Conservation (phyloP, 1,284 basidiomycete species). For the Ustilago hordei region DNA sequence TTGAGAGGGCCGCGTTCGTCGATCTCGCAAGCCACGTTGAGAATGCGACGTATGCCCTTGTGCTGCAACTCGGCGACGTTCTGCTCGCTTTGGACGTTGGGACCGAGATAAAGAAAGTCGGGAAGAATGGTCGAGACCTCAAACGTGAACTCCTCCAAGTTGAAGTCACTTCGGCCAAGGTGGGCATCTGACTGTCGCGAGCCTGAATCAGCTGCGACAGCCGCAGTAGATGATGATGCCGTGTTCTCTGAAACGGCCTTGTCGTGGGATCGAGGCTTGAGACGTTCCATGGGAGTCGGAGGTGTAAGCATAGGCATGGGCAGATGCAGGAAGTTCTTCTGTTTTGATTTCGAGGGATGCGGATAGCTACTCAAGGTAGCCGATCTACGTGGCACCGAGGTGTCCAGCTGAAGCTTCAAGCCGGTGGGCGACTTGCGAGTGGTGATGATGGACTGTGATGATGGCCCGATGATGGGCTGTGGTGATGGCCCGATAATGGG, state of each 20-base stretch:
- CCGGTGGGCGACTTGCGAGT: constrained; percentile 28
- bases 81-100: constrained; percentile 80
- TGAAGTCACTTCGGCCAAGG: constrained; percentile 13
- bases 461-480: neutral
- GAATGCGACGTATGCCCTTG: constrained; percentile 85
- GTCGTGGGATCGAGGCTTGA: neutral
- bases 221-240: neutral
- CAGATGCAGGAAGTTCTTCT: constrained; percentile 8
- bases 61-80: constrained; percentile 80
- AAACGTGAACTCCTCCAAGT: constrained; percentile 32
- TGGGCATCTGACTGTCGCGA: neutral
- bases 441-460: neutral
- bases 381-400: constrained; percentile 38
- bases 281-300: constrained; percentile 1
- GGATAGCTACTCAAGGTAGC: constrained; percentile 38
- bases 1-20: constrained; percentile 49
- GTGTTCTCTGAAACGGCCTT: neutral
- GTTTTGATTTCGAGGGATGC: constrained; percentile 16
- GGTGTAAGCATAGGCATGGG: constrained; percentile 10
- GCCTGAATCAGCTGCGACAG: neutral
- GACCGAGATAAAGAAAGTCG: constrained; percentile 88
- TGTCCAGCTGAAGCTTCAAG: constrained; percentile 41
- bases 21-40: constrained; percentile 87
- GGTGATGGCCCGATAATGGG: neutral
- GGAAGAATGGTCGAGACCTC: constrained; percentile 77